A percentile compares a stretch with the other conserved stretches of the same genome.
phyloP scores from a whole-genome alignment of 2,329 filamentous ascomycete species.

The Blastomyces parvus region DNA sequence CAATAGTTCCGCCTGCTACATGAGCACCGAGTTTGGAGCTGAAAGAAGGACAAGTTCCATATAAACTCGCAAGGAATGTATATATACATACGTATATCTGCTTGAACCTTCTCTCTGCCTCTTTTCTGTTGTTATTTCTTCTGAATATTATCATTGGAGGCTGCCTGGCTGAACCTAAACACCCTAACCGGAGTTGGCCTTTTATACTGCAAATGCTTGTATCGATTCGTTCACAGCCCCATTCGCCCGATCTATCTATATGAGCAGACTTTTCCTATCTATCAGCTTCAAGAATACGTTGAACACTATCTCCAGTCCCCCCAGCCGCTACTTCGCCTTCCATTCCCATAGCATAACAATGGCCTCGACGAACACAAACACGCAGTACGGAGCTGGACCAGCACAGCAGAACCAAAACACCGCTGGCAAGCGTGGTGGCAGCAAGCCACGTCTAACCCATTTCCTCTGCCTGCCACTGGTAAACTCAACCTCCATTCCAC shows the following conservation, averaged over 20 bases:
- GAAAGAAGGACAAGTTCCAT: neutral
- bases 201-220: neutral
- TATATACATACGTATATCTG: neutral
- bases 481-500: conserved; percentile 49
- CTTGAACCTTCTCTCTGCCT: neutral
- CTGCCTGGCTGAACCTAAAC: neutral
- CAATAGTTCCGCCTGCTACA: neutral
- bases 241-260: neutral
- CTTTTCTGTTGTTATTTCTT: neutral
- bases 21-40: neutral
- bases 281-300: neutral
- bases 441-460: conserved; percentile 32
- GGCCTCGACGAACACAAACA: conserved; percentile 7
- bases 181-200: neutral
- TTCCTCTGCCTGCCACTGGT: conserved; percentile 51
- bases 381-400: neutral
- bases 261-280: neutral
- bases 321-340: neutral
- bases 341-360: conserved; percentile 8
- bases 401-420: conserved; percentile 10
- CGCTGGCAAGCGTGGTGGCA: conserved; percentile 9
- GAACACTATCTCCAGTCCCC: neutral
- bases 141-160: neutral
- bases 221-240: neutral
- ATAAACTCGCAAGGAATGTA: neutral